phyloP scores from a whole-genome alignment of 2,329 filamentous ascomycete species.

The Penicillium capsulatum region DNA sequence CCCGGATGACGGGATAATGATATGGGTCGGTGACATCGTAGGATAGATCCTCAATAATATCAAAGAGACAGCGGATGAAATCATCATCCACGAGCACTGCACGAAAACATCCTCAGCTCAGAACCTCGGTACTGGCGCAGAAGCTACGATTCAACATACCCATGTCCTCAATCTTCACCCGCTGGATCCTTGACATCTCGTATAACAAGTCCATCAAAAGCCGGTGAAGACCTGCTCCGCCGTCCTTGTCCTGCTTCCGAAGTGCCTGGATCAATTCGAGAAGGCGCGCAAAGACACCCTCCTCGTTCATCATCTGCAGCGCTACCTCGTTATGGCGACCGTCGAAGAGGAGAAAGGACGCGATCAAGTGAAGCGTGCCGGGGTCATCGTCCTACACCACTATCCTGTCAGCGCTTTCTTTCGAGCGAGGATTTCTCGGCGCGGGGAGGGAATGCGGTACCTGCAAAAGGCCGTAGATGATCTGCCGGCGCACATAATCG shows the following conservation, averaged over 20 bases:
- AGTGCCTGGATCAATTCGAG: conserved; percentile 72
- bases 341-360: conserved; percentile 80
- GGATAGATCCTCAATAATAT: conserved; percentile 80
- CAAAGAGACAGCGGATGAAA: conserved; percentile 79
- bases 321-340: conserved; percentile 71
- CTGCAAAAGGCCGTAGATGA: conserved; percentile 81
- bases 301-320: conserved; percentile 82
- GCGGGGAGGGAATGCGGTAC: conserved; percentile 36
- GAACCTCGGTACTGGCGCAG: no score
- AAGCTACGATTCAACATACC: conserved; percentile 48
- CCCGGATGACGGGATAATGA: conserved; percentile 90
- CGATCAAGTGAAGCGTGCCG: conserved; percentile 73
- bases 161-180: conserved; percentile 71
- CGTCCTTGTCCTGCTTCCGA: conserved; percentile 49
- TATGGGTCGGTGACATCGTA: conserved; percentile 89
- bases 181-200: conserved; percentile 92
- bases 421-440: no score
- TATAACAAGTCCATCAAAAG: conserved; percentile 84
- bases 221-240: conserved; percentile 63
- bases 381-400: conserved; percentile 73
- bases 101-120: no score
- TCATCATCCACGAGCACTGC: conserved; percentile 62
- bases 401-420: no score
- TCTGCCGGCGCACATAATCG: conserved; percentile 86
- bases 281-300: conserved; percentile 77